phyloP scores from a whole-genome alignment of 495 filamentous ascomycete genomes.

The Hypoxylon cercidicola region DNA sequence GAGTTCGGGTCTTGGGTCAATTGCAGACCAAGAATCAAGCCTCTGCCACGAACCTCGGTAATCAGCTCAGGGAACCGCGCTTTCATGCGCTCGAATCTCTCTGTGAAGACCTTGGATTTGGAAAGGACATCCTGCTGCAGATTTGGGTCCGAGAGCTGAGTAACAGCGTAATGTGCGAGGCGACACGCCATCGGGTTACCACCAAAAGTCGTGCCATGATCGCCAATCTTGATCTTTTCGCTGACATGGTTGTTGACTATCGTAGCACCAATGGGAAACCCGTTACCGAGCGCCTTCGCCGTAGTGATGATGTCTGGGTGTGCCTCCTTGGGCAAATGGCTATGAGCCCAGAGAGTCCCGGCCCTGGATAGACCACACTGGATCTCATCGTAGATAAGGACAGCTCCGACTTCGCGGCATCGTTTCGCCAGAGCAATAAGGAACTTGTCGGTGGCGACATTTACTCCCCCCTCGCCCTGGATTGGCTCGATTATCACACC shows the following conservation, averaged over 20 bases:
- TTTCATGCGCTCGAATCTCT: conserved; percentile 70
- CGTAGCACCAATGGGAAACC: conserved; percentile 92
- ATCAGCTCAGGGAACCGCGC: conserved; percentile 76
- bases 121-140: conserved; percentile 71
- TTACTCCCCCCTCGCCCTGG: conserved; percentile 95
- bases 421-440: conserved; percentile 77
- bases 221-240: conserved; percentile 86
- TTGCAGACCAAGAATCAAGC: conserved; percentile 87
- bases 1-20: conserved; percentile 72
- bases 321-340: conserved; percentile 73
- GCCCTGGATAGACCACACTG: conserved; percentile 92
- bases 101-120: conserved; percentile 72
- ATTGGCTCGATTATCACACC: conserved; percentile 98
- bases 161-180: conserved; percentile 83
- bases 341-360: conserved; percentile 89
- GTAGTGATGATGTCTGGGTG: conserved; percentile 95
- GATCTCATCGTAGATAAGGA: conserved; percentile 96
- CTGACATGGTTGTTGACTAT: conserved; percentile 82
- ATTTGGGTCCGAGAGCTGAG: conserved; percentile 70
- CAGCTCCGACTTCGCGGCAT: conserved; percentile 86
- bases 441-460: conserved; percentile 83
- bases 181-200: conserved; percentile 91
- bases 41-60: conserved; percentile 81
- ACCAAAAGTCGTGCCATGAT: conserved; percentile 97
- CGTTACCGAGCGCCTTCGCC: conserved; percentile 96